Percentiles rank a stretch among this genome's conserved stretches.
phyloP scores from a whole-genome alignment of 1,284 basidiomycete species.

The Inonotus hispidus region DNA sequence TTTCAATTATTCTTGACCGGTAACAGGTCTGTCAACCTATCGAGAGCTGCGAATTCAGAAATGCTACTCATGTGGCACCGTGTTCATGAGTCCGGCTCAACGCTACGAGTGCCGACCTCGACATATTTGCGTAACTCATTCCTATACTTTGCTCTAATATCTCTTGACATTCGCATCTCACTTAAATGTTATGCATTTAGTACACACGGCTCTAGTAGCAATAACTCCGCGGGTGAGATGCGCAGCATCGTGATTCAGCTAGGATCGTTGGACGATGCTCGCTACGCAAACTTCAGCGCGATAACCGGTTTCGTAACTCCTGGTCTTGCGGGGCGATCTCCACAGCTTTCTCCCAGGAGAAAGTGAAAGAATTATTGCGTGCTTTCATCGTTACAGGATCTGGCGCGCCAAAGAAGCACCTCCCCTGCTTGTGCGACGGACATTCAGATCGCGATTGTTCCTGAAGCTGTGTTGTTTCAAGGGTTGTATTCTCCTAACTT shows the following conservation, averaged over 20 bases:
- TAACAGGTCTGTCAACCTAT: background rate
- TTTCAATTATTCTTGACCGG: background rate
- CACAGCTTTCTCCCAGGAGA: background rate
- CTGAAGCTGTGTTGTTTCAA: background rate
- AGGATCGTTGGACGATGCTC: background rate
- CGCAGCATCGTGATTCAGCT: background rate
- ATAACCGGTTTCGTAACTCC: background rate
- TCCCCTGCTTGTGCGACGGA: background rate
- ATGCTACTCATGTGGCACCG: background rate
- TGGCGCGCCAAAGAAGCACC: background rate
- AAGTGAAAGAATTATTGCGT: background rate
- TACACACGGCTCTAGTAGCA: background rate
- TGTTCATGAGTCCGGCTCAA: background rate
- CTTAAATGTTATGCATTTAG: background rate
- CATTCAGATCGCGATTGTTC: background rate
- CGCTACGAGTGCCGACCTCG: background rate
- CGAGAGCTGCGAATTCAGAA: background rate
- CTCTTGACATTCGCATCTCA: background rate
- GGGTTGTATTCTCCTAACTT: background rate
- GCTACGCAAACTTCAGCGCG: background rate
- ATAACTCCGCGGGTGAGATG: background rate
- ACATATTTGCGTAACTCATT: background rate
- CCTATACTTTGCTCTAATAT: background rate
- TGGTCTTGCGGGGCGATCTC: background rate
- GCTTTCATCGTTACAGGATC: background rate